phyloP scores from a whole-genome alignment of 1,139 yeast species.

The Geotrichum macrosporum region DNA sequence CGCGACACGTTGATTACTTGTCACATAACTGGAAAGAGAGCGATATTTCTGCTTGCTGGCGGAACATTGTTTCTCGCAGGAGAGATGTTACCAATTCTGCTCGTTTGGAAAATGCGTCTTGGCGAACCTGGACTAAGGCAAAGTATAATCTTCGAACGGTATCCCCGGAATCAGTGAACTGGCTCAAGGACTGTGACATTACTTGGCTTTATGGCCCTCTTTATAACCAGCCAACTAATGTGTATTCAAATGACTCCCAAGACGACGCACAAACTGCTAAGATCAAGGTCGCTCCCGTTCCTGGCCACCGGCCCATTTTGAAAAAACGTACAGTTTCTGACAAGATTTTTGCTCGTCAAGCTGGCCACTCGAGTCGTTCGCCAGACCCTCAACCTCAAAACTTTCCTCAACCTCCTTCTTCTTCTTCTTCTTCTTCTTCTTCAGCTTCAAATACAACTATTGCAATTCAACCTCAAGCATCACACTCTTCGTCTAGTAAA shows the following conservation, averaged over 20 bases:
- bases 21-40: constrained; percentile 94
- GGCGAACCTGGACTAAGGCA: constrained; percentile 89
- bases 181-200: constrained; percentile 80
- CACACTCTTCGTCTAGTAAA: too few species aligned
- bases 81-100: constrained; percentile 56
- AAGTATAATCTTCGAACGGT: constrained; percentile 66
- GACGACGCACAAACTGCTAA: constrained; percentile 10
- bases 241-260: constrained; percentile 29
- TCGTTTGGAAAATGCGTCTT: constrained; percentile 73
- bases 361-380: constrained; percentile 18
- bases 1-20: constrained; percentile 86
- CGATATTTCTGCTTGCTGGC: constrained; percentile 92
- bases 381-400: constrained; percentile 4
- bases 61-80: constrained; percentile 78
- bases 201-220: constrained; percentile 89
- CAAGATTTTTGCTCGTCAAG: constrained; percentile 51
- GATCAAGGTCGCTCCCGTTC: constrained; percentile 17
- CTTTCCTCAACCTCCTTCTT: constrained; percentile 20
- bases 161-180: constrained; percentile 70
- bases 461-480: too few species aligned
- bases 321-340: constrained; percentile 79
- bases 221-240: constrained; percentile 45
- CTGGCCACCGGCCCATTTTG: constrained; percentile 65
- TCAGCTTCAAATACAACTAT: too few species aligned
- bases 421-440: too few species aligned